These are phyloP conservation scores for Wickerhamomyces sp. DNA, from an alignment of 1,139 yeast genomes.

Conservation along the genomic window DNA sequence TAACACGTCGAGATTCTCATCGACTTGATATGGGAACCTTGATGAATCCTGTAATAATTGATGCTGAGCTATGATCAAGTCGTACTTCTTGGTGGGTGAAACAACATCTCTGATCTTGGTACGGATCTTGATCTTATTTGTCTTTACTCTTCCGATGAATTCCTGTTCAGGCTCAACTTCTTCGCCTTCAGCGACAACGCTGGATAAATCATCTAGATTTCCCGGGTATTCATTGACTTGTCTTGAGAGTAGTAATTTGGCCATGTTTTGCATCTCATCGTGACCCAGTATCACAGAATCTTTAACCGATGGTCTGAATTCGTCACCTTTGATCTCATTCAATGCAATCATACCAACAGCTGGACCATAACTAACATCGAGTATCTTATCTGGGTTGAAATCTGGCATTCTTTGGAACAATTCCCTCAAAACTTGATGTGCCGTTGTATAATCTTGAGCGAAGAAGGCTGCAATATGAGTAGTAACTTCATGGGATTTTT, in stretches of 20 bases:
- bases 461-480: constrained; percentile 82
- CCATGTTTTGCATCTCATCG: constrained; percentile 71
- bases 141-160: constrained; percentile 53
- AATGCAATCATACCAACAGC: constrained; percentile 88
- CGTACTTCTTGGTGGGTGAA: constrained; percentile 49
- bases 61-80: constrained; percentile 80
- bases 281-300: constrained; percentile 75
- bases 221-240: constrained; percentile 51
- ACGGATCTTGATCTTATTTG: constrained; percentile 45
- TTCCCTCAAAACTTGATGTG: constrained; percentile 63
- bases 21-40: constrained; percentile 69
- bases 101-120: constrained; percentile 49
- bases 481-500: constrained; percentile 63
- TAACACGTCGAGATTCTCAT: constrained; percentile 56
- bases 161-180: constrained; percentile 19
- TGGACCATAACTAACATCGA: constrained; percentile 89
- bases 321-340: constrained; percentile 71
- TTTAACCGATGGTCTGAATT: constrained; percentile 55
- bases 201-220: constrained; percentile 16
- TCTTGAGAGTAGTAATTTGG: constrained; percentile 67
- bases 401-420: constrained; percentile 45
- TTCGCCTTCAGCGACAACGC: constrained; percentile 13
- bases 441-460: constrained; percentile 75
- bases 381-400: constrained; percentile 60
- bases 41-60: constrained; percentile 60